Conservation (phyloP, 2,329 filamentous ascomycete genomes). For the Raffaelea arxii region DNA sequence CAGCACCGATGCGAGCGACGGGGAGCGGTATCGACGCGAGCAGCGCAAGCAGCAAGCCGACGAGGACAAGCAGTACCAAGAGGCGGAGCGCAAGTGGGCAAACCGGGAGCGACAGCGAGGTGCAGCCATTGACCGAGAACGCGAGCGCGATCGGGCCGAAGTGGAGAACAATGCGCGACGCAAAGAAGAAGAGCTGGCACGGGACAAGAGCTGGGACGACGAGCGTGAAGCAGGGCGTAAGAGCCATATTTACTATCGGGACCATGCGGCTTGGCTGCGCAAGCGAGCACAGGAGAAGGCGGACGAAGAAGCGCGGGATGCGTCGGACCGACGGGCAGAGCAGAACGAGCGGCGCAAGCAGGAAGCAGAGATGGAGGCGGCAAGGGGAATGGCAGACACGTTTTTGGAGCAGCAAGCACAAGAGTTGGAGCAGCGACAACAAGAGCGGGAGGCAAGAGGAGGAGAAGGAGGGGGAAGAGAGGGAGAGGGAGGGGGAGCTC, state of each 20-base stretch:
- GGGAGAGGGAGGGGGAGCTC: background rate
- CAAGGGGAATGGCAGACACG: constrained; percentile 75
- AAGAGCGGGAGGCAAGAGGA: constrained; percentile 10
- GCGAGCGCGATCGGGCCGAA: constrained; percentile 69
- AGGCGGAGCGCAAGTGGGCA: constrained; percentile 82
- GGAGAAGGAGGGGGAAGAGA: background rate
- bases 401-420: constrained; percentile 80
- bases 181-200: constrained; percentile 58
- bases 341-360: constrained; percentile 62
- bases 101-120: constrained; percentile 79
- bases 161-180: constrained; percentile 54
- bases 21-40: constrained; percentile 68
- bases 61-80: constrained; percentile 68
- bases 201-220: constrained; percentile 71
- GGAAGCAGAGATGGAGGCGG: constrained; percentile 64
- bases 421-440: constrained; percentile 55
- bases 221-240: constrained; percentile 69
- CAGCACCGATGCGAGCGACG: constrained; percentile 78
- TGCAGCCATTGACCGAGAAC: constrained; percentile 77
- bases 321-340: constrained; percentile 72
- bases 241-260: constrained; percentile 73
- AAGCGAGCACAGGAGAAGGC: constrained; percentile 66
- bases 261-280: constrained; percentile 75
- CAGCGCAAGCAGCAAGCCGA: constrained; percentile 64
- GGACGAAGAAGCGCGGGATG: constrained; percentile 68